Conservation (phyloP, 169 alveolate genomes). For the Theileria parva region DNA sequence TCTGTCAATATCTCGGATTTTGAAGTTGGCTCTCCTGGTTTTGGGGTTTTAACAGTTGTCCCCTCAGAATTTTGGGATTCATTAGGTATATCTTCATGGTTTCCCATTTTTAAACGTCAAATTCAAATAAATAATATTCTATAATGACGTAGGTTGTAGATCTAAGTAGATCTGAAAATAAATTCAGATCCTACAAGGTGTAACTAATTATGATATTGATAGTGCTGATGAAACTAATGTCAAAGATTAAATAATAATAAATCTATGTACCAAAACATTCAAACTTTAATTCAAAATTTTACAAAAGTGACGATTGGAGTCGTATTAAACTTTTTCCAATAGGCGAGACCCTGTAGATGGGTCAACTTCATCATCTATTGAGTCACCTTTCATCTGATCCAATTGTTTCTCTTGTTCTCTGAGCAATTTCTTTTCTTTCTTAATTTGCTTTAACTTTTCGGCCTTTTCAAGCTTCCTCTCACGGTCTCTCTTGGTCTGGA, state of each 20-base stretch:
- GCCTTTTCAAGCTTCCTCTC: not conserved
- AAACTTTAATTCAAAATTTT: too few species aligned
- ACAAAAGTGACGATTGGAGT: not conserved
- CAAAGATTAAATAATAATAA: too few species aligned
- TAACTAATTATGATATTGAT: too few species aligned
- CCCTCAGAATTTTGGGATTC: too few species aligned
- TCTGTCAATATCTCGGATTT: not conserved
- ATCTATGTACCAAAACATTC: not conserved
- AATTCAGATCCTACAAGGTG: not conserved
- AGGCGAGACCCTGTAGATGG: not conserved
- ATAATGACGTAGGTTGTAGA: not conserved
- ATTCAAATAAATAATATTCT: too few species aligned
- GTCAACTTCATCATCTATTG: not conserved
- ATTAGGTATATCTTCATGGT: too few species aligned
- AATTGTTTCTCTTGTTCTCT: not conserved
- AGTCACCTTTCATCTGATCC: slow-evolving; percentile 12
- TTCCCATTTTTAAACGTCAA: not conserved
- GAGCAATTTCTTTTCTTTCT: slow-evolving; percentile 1
- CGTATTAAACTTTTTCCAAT: not conserved
- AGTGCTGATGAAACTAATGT: not conserved
- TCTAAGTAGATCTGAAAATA: not conserved
- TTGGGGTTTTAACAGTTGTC: too few species aligned
- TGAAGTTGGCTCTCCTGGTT: too few species aligned
- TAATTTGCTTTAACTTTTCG: not conserved
- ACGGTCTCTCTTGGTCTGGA: not conserved